Base-by-base conservation (phyloP, 1,284 basidiomycete genomes). In the Ceratobasidium papillatum region DNA sequence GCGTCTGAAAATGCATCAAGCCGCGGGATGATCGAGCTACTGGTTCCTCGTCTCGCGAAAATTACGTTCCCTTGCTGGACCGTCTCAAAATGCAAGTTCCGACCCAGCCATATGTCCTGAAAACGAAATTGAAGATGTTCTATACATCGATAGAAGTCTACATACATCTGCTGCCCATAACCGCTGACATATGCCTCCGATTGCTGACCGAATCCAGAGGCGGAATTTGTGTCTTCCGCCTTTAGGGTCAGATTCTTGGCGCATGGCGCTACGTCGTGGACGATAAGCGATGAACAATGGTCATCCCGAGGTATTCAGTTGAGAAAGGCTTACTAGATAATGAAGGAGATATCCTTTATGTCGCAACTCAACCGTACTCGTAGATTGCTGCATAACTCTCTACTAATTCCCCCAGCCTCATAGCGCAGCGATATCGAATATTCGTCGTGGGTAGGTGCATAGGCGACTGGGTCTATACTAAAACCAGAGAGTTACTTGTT, bases 61-160 rank as follows among this genome's bases (percentile, higher is more conserved):
- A 59, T 59, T n/a, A 71, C 41, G n/a, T 9, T 59, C 38, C 68
- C 68, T 45, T 71, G 68, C 43, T 71, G 68, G 41, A 71, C 68
- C 4, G 52, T 34, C 27, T 71, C 54, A 34, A 71, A 71, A 25
- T 25, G 54, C 9, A 71, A 54, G 7, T 22, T 30, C 22, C 43
- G 54, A n/a, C 68, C 68, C 11, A 71, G n/a, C 54, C 68, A 71
- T 34, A 71, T 19, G 34, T 71, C 68, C 68, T 71, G 56, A n/a
- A 25, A 3, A 9, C 17, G 0, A 19, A 22, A 8, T 43, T 51
- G 36, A 68, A n/a, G 17, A 25, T 9, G n/a, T 34, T 59, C 32
- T 5, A 59, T 30, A 36, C 19, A 22, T 7, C 14, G 52, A 68
- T 56, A 56, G 49, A 59, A 59, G 27, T 12, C 45, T 34, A 45